A percentile compares a stretch with the other conserved stretches of the same genome.
Conservation (phyloP, 2,329 filamentous ascomycete species). For the Ploettnerulaceae sp. region DNA sequence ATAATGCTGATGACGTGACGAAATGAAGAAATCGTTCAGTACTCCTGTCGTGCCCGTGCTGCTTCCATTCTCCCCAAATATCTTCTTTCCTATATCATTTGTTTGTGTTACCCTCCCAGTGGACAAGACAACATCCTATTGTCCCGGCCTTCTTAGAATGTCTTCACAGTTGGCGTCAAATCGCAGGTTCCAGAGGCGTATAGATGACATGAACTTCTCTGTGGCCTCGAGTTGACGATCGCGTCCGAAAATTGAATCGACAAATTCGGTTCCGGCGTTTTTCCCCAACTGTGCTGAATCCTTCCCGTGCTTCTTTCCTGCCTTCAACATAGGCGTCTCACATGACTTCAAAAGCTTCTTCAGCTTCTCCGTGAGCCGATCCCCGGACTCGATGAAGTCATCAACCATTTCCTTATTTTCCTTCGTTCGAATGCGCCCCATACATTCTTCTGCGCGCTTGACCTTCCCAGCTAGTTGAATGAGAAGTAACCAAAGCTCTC, state of each 20-base stretch:
- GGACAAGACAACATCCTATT: no score
- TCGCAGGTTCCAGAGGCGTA: constrained; percentile 71
- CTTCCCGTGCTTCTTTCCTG: constrained; percentile 67
- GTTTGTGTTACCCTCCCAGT: no score
- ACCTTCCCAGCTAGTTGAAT: constrained; percentile 93
- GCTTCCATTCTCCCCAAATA: no score
- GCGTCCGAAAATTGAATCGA: constrained; percentile 89
- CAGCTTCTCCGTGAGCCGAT: constrained; percentile 80
- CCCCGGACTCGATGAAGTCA: constrained; percentile 85
- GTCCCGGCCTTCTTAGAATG: constrained; percentile 59
- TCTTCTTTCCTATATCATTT: no score
- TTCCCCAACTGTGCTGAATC: constrained; percentile 73
- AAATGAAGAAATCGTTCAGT: no score
- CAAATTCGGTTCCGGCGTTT: constrained; percentile 90
- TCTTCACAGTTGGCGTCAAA: constrained; percentile 96
- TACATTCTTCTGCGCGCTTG: constrained; percentile 79
- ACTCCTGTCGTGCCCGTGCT: no score
- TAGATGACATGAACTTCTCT: constrained; percentile 78
- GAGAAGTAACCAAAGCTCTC: constrained; percentile 89
- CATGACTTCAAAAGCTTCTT: constrained; percentile 84
- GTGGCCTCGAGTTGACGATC: constrained; percentile 87
- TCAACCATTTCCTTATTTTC: constrained; percentile 78
- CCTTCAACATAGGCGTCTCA: constrained; percentile 92
- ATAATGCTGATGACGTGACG: no score
- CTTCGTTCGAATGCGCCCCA: constrained; percentile 63